These are phyloP conservation scores for Colletotrichum sp. DNA, from an alignment of 2,329 filamentous ascomycete species.

Conservation along the genomic window DNA sequence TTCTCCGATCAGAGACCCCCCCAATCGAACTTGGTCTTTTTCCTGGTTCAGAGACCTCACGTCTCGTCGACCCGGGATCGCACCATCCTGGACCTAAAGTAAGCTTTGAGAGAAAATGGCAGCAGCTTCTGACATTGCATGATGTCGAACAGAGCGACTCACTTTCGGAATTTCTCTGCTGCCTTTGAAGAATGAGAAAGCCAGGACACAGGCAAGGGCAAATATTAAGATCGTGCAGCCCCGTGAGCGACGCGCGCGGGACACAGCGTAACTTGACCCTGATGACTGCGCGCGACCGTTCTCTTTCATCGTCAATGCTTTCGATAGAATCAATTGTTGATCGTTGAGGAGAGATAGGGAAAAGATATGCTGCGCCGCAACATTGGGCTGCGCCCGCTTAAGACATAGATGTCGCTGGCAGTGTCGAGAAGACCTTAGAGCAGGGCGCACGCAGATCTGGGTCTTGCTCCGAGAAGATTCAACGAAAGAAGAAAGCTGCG, in stretches of 20 bases:
- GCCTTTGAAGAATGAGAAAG: neutral
- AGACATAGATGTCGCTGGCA: neutral
- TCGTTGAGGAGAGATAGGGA: fast-evolving
- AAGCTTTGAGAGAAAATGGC: neutral
- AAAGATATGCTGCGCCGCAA: neutral
- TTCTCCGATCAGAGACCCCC: fast-evolving
- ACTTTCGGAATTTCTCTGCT: neutral
- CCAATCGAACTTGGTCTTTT: neutral
- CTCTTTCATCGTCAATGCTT: neutral
- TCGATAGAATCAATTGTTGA: neutral
- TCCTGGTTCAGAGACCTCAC: neutral
- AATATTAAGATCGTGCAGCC: neutral
- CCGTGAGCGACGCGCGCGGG: neutral
- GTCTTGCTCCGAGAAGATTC: neutral
- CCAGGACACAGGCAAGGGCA: neutral
- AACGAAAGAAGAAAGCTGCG: neutral
- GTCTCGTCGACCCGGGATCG: neutral
- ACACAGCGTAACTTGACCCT: neutral
- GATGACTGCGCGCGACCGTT: neutral
- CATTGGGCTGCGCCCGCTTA: neutral
- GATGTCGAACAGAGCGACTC: neutral
- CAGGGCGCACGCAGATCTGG: neutral
- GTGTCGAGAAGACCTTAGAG: neutral
- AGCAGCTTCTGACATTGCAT: neutral
- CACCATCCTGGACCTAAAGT: fast-evolving